Conservation (phyloP, 345 rosid genomes). For the Clarkia xantiana region DNA sequence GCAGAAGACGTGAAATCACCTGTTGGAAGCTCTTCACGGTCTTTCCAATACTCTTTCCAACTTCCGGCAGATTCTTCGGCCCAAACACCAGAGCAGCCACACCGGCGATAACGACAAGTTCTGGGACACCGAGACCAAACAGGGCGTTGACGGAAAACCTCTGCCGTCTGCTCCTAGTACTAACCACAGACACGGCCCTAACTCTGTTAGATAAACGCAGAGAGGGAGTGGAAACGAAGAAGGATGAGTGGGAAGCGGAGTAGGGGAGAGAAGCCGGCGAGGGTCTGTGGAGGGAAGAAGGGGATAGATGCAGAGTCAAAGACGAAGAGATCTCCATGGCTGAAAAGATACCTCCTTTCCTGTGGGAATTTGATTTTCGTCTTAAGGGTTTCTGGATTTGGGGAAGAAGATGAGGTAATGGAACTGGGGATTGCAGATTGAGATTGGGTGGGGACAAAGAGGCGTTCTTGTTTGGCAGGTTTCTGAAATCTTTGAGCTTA, state of each 20-base stretch:
- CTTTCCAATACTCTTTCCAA: constrained; percentile 85
- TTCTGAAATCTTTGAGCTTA: too few species aligned
- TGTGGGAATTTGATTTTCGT: background rate
- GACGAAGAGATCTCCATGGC: constrained; percentile 56
- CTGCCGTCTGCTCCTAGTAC: constrained; percentile 21
- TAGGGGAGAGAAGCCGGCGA: constrained; percentile 19
- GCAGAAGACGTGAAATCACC: constrained; percentile 26
- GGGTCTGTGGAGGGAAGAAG: constrained; percentile 14
- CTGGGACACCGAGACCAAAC: constrained; percentile 93
- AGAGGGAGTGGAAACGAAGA: constrained; percentile 11
- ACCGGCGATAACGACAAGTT: constrained; percentile 90
- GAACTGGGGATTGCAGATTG: too few species aligned
- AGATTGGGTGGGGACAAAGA: constrained; percentile 6
- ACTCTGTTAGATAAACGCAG: constrained; percentile 7
- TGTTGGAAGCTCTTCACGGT: constrained; percentile 92
- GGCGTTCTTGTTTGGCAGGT: background rate
- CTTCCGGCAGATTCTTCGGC: constrained; percentile 91
- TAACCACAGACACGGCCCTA: constrained; percentile 8
- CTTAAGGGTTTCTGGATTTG: background rate
- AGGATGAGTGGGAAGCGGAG: constrained; percentile 46
- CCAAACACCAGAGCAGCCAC: constrained; percentile 87
- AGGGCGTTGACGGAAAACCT: constrained; percentile 53
- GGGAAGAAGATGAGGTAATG: constrained; percentile 1
- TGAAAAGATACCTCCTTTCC: background rate
- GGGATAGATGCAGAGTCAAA: constrained; percentile 24